Evolutionary conservation across 148 eudicot species (phyloP).

Genomic region (Mesembryanthemum crystallinum): DNA sequence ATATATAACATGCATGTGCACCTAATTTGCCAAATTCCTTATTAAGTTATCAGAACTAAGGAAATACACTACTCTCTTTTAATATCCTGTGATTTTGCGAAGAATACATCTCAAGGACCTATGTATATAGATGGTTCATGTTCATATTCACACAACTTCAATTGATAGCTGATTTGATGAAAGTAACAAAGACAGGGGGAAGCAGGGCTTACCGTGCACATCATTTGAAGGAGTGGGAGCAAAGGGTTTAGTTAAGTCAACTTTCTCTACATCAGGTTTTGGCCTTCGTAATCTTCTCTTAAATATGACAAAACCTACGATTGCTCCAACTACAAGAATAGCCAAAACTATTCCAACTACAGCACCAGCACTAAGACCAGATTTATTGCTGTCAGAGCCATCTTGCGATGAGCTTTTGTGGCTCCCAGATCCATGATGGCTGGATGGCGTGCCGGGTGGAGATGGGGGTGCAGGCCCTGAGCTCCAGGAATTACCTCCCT

Average conservation of each 20-base stretch:
- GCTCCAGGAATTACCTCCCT: slow-evolving; percentile 71
- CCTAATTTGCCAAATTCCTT: background rate
- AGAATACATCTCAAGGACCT: background rate
- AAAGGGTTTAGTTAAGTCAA: slow-evolving; percentile 37
- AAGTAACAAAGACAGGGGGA: background rate
- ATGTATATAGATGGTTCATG: background rate
- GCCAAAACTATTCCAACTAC: slow-evolving; percentile 80
- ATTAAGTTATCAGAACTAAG: background rate
- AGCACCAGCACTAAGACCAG: slow-evolving; percentile 77
- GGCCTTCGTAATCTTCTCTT: slow-evolving; percentile 70
- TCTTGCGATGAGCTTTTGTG: slow-evolving; percentile 33
- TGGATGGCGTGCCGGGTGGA: slow-evolving; percentile 78
- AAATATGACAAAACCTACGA: slow-evolving; percentile 64
- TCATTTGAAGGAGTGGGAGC: slow-evolving; percentile 29
- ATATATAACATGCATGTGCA: too few relatives aligned
- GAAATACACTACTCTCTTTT: background rate
- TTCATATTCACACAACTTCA: background rate
- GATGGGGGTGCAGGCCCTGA: slow-evolving; percentile 93
- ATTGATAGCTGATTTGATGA: background rate
- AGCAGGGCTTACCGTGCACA: slow-evolving; percentile 43
- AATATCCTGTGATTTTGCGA: too few relatives aligned
- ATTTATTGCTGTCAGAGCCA: slow-evolving; percentile 43
- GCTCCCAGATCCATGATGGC: slow-evolving; percentile 39
- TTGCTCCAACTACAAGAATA: slow-evolving; percentile 59
- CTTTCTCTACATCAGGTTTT: slow-evolving; percentile 70